Base-by-base conservation (phyloP, 208 protist species). In the Crithidia sp. region DNA sequence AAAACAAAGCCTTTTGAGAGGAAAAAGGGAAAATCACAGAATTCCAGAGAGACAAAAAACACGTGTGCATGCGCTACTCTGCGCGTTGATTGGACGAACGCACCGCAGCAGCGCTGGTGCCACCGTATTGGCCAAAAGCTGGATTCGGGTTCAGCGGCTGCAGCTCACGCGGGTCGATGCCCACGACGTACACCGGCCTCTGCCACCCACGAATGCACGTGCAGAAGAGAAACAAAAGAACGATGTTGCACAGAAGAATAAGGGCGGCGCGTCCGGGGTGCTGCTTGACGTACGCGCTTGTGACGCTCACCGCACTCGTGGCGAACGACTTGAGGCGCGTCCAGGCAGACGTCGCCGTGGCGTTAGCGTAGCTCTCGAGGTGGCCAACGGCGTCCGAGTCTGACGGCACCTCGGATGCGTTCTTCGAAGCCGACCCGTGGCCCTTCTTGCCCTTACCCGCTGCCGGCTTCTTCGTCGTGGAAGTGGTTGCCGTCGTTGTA, bases 121-220 rank as follows among this genome's bases (percentile, higher is more conserved):
- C 67, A 43, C 82, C 82, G 69, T 87, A 87, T 49, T 65, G 39
- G 16, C 67, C 67, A 36, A 56, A 74, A 12, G 44, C 56, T 0
- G 65, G 47, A 14, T 53, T 71, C 2, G 40, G 8, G 62, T 79
- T 74, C 16, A 89, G 69, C 10, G 79, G 78, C 40, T 86, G 54
- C 16, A 89, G 75, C 69, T 89, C 84, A 7, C 71, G 58, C 1
- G 81, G 84, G 60, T 84, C 70, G 49, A 83, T 73, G 41, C 84
- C 84, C 0, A 79, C 84, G 14, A 86, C 84, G 65, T 81, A 81
- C 45, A 79, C 60, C 44, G 81, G 78, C 47, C 43, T 64, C 54
- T 55, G 74, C 76, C 74, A 89, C 63, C 73, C 53, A 40, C 67
- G 57, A 36, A 70, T 73, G 39, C 64, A 73, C 16, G 61, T 79